Evolutionary conservation across 495 filamentous ascomycete genomes (phyloP), one percentile per base, ranked within the genome.

Genomic region (Parathielavia hyrcaniae): DNA sequence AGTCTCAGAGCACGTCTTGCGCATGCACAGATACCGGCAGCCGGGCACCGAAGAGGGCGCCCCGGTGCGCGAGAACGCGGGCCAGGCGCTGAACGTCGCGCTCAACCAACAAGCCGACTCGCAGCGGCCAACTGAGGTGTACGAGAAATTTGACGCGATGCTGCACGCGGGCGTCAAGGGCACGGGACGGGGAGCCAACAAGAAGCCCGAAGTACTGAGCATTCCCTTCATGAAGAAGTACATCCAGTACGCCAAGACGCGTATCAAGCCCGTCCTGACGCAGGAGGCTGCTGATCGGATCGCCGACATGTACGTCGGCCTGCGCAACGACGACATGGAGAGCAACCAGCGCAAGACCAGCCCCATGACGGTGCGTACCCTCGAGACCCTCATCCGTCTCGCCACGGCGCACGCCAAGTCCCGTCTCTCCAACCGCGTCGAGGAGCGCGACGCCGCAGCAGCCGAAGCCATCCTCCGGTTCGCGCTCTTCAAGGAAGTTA

Each of bases 201-300:
- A 89, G 72, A 85, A 87, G 58, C 80, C 86, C 38, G 91, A 97
- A 69, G 89, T 99, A n/a, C 78, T 97, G 55, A 93, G 88, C 73
- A 96, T 99, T 57, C 91, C 92, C 1, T 99, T 99, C 76, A 91
- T 99, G 74, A 97, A 97, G 79, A 99, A 99, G 73, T 99, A 97
- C 71, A 91, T 99, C 58, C 93, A 99, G 69, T 99, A 99, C 71
- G 91, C 95, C 63, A 97, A 97, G 74, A 86, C 84, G 30, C 77
- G 93, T 69, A 81, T 96, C 64, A 92, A 91, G 82, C 93, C 93
- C 5, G 77, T 95, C 23, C 74, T 99, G 55, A 96, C 95, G 16
- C 91, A 92, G 68, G 91, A 90, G 30, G 93, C 95, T 11, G 88
- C 91, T 40, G 88, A 96, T 64, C 88, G 95, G 62, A 95, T 97